Conservation (phyloP, 768 basidiomycete species). For the Gymnopilus dilepis region DNA sequence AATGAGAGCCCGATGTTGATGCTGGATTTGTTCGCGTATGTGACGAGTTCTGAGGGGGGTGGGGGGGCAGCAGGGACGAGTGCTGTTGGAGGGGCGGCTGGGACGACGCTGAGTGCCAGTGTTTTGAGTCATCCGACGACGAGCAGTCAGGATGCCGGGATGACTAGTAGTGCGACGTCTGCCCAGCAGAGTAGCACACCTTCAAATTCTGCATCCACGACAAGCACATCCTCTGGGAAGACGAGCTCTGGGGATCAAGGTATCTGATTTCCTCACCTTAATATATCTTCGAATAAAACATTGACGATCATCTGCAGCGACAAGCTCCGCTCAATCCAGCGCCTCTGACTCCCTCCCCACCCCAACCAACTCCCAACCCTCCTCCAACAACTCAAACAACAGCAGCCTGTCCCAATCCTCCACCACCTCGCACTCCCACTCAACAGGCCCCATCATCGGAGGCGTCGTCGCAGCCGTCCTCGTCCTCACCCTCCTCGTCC, state of each 20-base stretch:
- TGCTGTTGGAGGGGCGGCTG: not conserved
- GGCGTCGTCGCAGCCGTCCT: not conserved
- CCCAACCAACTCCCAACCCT: not conserved
- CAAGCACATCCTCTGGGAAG: not conserved
- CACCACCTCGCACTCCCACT: not conserved
- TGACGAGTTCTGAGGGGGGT: not conserved
- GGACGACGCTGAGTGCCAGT: no score
- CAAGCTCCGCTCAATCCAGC: not conserved
- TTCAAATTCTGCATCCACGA: not conserved
- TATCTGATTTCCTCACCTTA: not conserved
- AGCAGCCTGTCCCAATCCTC: not conserved
- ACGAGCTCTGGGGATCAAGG: not conserved
- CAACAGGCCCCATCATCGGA: constrained; percentile 3
- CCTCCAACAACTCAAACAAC: not conserved
- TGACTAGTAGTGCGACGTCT: not conserved
- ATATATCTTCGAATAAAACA: no score
- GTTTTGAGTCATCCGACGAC: no score
- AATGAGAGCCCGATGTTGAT: not conserved
- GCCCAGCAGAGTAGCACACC: not conserved
- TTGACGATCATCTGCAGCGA: not conserved
- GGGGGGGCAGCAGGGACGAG: not conserved
- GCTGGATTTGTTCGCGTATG: constrained; percentile 4
- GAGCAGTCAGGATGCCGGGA: no score
- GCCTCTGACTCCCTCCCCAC: not conserved
- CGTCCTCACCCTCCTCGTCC: not conserved